Evolutionary conservation across 2,329 filamentous ascomycete species (phyloP), one percentile per base, ranked within the genome.

Genomic region (Chrysosporium queenslandicum): DNA sequence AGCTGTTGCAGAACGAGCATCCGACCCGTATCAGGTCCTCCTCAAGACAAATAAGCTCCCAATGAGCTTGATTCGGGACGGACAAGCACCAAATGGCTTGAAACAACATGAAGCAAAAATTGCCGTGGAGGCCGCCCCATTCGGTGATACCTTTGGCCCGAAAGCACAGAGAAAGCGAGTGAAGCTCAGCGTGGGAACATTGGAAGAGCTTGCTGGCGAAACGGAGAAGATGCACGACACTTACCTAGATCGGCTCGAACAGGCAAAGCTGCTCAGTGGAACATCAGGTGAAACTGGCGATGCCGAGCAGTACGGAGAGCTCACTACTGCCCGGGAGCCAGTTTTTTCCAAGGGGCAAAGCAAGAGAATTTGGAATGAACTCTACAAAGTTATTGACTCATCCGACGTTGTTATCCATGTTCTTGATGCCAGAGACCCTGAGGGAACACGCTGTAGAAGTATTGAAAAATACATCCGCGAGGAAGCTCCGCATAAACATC

Each of bases 371-470:
- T 95, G 88, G 90, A 97, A 97, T 71, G 91, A 98, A 67, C 74
- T 97, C 40, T 85, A 92, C 77, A 94, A 94, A 71, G 89, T 92
- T 63, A 92, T 96, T 56, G 91, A 96, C 71, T 94, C 88, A 2
- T 92, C 86, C 8, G 92, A 98, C 69, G 91, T 98, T 32, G 82
- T 98, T 42, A 85, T 98, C n/a, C 92, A 96, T 63, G 86, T 95
- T 12, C 74, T 95, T 1, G 91, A 96, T 68, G 89, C 90, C 37
- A 79, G 89, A 70, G 89, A 95, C 68, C 90, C 89, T 2, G 72
- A 91, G 9, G 92, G 92, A 30, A 97, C 92, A 14, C 79, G 92
- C 52, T 98, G 92, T 74, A 79, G 83, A 27, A 87, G 86, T 61
- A 83, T 94, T 21, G 87, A 98, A 67, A 95, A 96, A 66, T 97